Evolutionary conservation across 2,329 filamentous ascomycete species (phyloP).

Genomic region (Fulvia fulva): DNA sequence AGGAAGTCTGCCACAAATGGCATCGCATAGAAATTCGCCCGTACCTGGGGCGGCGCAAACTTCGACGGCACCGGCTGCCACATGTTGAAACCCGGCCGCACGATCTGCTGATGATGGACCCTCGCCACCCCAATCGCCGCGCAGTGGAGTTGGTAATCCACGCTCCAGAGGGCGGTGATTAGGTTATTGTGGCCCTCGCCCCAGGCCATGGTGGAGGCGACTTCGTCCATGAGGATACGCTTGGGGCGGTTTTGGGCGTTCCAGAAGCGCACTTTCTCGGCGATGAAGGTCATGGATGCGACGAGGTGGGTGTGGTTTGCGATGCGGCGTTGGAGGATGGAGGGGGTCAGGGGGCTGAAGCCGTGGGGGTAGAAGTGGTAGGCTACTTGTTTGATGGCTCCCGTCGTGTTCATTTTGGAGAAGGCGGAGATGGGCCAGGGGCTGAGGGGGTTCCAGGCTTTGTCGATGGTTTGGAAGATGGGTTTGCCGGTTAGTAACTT

Average conservation of each 20-base stretch:
- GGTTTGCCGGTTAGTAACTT: background rate
- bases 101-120: slow-evolving; percentile 11
- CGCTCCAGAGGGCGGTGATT: slow-evolving; percentile 8
- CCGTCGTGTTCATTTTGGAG: background rate
- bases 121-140: slow-evolving; percentile 6
- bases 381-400: slow-evolving; percentile 5
- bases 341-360: background rate
- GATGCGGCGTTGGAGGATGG: slow-evolving; percentile 1
- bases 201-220: background rate
- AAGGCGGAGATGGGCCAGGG: slow-evolving; percentile 2
- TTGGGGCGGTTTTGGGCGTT: background rate
- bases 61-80: slow-evolving; percentile 7
- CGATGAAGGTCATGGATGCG: background rate
- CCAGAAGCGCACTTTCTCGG: slow-evolving; percentile 1
- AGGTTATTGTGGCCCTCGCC: slow-evolving; percentile 9
- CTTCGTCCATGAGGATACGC: slow-evolving; percentile 8
- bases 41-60: background rate
- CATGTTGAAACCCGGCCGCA: slow-evolving; percentile 5
- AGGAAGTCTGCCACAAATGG: slow-evolving; percentile 13
- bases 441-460: background rate
- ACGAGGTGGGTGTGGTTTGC: slow-evolving; percentile 9
- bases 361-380: slow-evolving; percentile 13
- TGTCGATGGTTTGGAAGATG: slow-evolving; percentile 11
- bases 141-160: slow-evolving; percentile 7
- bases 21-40: slow-evolving; percentile 7